These are phyloP conservation scores for Pichia sp. DNA, from an alignment of 1,139 yeast genomes.

Conservation along the genomic window DNA sequence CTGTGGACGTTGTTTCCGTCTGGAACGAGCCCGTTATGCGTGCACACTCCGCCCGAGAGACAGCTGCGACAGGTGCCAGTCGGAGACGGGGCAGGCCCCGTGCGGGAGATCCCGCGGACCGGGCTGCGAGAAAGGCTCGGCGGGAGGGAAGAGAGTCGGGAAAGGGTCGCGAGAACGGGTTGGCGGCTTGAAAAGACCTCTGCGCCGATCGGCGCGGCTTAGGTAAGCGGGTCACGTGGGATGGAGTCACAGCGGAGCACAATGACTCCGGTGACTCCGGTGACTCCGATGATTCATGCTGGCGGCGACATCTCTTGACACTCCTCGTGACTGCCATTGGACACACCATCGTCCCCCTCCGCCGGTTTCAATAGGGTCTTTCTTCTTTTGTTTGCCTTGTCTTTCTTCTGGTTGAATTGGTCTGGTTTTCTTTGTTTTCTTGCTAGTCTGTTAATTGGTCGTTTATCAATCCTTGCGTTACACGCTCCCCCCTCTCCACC, in stretches of 20 bases:
- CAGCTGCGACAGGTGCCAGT: background rate
- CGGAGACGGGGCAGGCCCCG: background rate
- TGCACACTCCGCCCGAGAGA: too few species aligned
- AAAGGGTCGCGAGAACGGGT: too few species aligned
- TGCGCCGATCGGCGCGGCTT: background rate
- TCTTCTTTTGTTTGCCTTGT: background rate
- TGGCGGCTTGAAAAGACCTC: too few species aligned
- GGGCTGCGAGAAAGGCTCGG: background rate
- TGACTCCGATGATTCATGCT: background rate
- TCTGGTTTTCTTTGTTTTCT: background rate
- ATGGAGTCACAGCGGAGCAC: too few species aligned
- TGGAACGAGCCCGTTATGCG: too few species aligned
- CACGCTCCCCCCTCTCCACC: too few species aligned
- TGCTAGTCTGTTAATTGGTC: too few species aligned
- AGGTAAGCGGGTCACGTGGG: too few species aligned
- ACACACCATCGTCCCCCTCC: background rate
- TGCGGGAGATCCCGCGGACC: background rate
- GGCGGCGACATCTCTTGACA: background rate
- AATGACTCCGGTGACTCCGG: too few species aligned
- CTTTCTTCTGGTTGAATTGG: too few species aligned
- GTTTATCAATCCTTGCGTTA: too few species aligned
- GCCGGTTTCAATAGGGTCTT: background rate
- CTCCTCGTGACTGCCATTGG: background rate
- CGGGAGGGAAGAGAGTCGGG: background rate
- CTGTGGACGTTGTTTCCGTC: too few species aligned